Conservation (phyloP, 2,329 filamentous ascomycete species). For the Penicillium sclerotigenum region DNA sequence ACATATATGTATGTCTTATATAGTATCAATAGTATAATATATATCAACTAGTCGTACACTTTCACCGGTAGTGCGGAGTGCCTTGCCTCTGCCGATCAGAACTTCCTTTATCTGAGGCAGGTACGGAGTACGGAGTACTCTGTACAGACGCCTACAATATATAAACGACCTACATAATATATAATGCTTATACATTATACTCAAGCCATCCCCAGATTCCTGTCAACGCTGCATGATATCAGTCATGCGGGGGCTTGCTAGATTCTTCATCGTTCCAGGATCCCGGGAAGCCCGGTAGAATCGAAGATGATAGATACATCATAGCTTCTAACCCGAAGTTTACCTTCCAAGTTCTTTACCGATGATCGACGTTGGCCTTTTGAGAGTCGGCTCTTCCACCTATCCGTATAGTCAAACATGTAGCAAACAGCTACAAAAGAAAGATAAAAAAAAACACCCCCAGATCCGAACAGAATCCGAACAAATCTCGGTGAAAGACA, state of each 20-base stretch:
- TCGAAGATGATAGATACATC: slow-evolving; percentile 6
- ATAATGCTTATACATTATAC: not conserved
- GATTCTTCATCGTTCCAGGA: slow-evolving; percentile 13
- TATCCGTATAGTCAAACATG: not conserved
- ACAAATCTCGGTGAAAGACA: not conserved
- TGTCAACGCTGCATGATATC: slow-evolving; percentile 13
- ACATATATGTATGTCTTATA: not conserved
- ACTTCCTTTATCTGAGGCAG: not conserved
- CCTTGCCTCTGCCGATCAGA: slow-evolving; percentile 1
- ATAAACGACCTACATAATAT: not conserved
- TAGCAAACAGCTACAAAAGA: not conserved
- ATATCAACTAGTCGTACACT: not conserved
- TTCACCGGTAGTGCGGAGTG: not conserved
- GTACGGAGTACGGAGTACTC: too few relatives aligned
- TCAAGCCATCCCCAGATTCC: slow-evolving; percentile 4
- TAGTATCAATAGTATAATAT: not conserved
- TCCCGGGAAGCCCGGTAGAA: slow-evolving; percentile 9
- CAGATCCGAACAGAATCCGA: not conserved
- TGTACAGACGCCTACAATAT: not conserved
- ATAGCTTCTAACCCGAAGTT: not conserved
- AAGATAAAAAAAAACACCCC: not conserved
- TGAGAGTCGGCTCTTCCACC: not conserved
- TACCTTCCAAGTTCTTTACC: not conserved
- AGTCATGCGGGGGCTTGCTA: slow-evolving; percentile 13
- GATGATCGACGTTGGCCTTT: not conserved